These are phyloP conservation scores for Coniella lustricola DNA, from an alignment of 2,329 filamentous ascomycete genomes.

Conservation along the genomic window DNA sequence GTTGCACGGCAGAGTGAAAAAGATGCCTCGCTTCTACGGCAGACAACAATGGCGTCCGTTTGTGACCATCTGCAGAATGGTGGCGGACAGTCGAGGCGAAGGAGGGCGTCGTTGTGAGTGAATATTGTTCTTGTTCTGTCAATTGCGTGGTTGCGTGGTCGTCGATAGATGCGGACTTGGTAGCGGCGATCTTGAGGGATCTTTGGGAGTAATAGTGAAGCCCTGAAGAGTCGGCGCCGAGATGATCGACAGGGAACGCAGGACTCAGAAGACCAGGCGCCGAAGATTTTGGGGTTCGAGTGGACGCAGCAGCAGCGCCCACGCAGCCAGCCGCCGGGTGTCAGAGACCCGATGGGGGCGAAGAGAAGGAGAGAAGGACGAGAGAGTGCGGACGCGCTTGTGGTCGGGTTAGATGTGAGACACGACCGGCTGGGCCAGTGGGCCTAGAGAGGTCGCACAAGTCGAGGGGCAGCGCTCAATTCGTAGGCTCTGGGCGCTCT, in stretches of 20 bases:
- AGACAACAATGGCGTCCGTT: conserved; percentile 16
- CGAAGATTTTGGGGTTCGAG: neutral
- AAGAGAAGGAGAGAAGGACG: neutral
- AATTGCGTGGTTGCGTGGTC: too few relatives aligned
- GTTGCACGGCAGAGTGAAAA: conserved; percentile 15
- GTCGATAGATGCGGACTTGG: neutral
- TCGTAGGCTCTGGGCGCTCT: neutral
- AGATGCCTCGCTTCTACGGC: conserved; percentile 16
- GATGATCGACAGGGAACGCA: conserved; percentile 5
- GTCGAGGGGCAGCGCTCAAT: conserved; percentile 14
- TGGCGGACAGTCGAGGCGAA: neutral
- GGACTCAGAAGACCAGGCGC: neutral
- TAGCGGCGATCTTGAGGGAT: too few relatives aligned
- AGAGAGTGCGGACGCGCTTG: neutral
- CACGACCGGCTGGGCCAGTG: conserved; percentile 12
- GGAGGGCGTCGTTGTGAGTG: neutral
- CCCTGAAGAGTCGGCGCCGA: conserved; percentile 7
- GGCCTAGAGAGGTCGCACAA: conserved; percentile 9
- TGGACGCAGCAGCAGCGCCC: conserved; percentile 4
- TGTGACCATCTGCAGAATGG: conserved; percentile 15
- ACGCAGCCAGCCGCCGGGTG: conserved; percentile 14
- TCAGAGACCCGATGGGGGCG: conserved; percentile 6
- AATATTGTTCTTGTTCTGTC: neutral
- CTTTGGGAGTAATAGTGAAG: too few relatives aligned
- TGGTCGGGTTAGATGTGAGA: conserved; percentile 3